Percentiles rank a stretch among this genome's conserved stretches.
These are phyloP conservation scores for Panicum miliaceum DNA, from an alignment of 176 grass and related monocot genomes.

Conservation along the genomic window DNA sequence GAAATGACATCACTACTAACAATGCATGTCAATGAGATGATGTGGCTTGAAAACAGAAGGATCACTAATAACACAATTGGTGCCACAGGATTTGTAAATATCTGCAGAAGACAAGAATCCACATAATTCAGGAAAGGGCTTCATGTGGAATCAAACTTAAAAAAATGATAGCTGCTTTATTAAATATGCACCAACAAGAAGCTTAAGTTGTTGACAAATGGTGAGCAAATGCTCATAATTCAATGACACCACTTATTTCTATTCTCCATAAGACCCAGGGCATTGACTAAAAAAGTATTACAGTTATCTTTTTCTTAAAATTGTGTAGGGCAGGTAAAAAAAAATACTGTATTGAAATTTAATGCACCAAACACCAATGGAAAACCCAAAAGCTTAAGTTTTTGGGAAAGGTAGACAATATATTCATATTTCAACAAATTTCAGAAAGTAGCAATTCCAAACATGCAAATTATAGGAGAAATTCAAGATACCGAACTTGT, in stretches of 20 bases:
- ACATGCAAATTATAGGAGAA: not conserved
- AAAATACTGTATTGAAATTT: not conserved
- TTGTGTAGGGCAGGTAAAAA: not conserved
- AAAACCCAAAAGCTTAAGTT: not conserved
- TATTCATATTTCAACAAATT: not conserved
- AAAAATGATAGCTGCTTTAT: not conserved
- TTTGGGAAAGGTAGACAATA: not conserved
- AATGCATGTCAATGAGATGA: constrained; percentile 64
- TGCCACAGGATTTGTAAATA: constrained; percentile 64
- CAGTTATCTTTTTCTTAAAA: not conserved
- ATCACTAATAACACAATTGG: constrained; percentile 71
- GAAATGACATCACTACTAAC: constrained; percentile 57
- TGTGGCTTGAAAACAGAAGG: constrained; percentile 81
- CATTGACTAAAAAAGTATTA: not conserved
- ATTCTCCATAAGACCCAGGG: not conserved
- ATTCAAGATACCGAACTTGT: not conserved
- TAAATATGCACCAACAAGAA: not conserved
- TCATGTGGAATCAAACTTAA: not conserved
- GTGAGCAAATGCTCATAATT: not conserved
- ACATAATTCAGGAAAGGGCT: constrained; percentile 1
- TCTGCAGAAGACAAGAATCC: constrained; percentile 49
- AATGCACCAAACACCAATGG: not conserved
- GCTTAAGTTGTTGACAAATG: not conserved
- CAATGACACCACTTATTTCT: not conserved
- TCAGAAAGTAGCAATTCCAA: not conserved